Evolutionary conservation across 2,329 filamentous ascomycete genomes (phyloP).

Genomic region (Hymenotorrendiella dingleyae): DNA sequence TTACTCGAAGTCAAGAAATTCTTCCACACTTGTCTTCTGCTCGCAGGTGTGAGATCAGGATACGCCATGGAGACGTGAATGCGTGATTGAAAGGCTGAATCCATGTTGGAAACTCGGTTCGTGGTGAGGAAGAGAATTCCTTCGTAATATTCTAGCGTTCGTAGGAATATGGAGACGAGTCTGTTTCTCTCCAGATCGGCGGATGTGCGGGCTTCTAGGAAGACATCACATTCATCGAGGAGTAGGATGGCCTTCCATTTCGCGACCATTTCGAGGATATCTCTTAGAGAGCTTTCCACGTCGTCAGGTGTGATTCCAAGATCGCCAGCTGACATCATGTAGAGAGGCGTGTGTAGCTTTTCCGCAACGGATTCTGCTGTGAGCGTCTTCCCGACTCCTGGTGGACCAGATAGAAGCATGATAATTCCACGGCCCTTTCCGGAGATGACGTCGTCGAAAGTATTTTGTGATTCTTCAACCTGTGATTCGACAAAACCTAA

Average conservation of each 20-base stretch:
- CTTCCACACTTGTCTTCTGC: constrained; percentile 20
- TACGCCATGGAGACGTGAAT: constrained; percentile 30
- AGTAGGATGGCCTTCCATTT: constrained; percentile 50
- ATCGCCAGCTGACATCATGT: constrained; percentile 39
- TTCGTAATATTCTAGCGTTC: constrained; percentile 32
- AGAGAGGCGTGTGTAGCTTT: constrained; percentile 23
- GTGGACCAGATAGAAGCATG: constrained; percentile 42
- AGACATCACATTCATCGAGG: constrained; percentile 35
- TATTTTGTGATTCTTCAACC: constrained; percentile 33
- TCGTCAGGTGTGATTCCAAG: constrained; percentile 36
- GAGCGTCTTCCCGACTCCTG: constrained; percentile 44
- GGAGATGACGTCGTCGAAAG: constrained; percentile 46
- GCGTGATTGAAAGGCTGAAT: constrained; percentile 31
- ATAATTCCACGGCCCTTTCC: constrained; percentile 48
- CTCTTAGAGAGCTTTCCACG: constrained; percentile 34
- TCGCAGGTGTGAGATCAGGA: constrained; percentile 11
- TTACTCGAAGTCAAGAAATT: constrained; percentile 13
- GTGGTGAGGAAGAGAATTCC: constrained; percentile 34
- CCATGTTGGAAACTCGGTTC: constrained; percentile 29
- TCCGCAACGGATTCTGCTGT: constrained; percentile 28
- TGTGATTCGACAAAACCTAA: constrained; percentile 45
- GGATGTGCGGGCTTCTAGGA: constrained; percentile 29
- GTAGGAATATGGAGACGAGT: constrained; percentile 32
- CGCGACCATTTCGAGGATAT: constrained; percentile 67
- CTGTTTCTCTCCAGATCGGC: constrained; percentile 34